Conservation (phyloP, 2,329 filamentous ascomycete species). For the Fusarium heterosporum region DNA sequence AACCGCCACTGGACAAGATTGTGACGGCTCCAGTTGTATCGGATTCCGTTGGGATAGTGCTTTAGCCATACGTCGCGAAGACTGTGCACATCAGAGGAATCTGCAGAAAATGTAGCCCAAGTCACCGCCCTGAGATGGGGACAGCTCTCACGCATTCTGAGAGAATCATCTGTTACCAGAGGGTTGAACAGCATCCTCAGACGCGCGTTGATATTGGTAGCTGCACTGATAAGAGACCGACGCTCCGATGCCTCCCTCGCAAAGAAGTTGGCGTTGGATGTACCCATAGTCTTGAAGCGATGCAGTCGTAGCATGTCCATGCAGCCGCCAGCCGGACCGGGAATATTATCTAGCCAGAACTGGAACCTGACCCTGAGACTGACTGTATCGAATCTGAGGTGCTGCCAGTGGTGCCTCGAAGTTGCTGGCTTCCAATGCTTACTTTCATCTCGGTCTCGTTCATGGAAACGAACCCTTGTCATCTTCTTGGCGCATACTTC, state of each 20-base stretch:
- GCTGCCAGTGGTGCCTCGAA: not conserved
- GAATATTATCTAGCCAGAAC: conserved; percentile 16
- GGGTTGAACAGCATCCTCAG: conserved; percentile 14
- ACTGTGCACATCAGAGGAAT: not conserved
- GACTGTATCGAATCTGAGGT: conserved; percentile 9
- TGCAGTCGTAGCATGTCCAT: conserved; percentile 30
- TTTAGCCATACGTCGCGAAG: conserved; percentile 6
- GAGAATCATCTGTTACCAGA: accelerated
- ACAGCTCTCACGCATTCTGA: not conserved
- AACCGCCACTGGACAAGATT: conserved; percentile 4
- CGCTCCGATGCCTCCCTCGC: not conserved
- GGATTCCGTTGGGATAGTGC: conserved; percentile 19
- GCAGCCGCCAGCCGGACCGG: conserved; percentile 10
- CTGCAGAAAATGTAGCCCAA: not conserved
- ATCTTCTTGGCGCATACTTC: not conserved
- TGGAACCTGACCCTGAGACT: not conserved
- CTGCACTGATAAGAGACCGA: not conserved
- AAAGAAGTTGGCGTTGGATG: not conserved
- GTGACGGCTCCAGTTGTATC: not conserved
- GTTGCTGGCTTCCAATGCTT: accelerated
- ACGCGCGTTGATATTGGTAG: not conserved
- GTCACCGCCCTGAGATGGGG: conserved; percentile 3
- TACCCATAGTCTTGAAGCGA: conserved; percentile 24
- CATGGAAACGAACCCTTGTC: too few species aligned
- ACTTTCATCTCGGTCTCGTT: too few species aligned